Base-by-base conservation (phyloP, 805 yeast genomes). In the Suhomyces pyralidae region DNA sequence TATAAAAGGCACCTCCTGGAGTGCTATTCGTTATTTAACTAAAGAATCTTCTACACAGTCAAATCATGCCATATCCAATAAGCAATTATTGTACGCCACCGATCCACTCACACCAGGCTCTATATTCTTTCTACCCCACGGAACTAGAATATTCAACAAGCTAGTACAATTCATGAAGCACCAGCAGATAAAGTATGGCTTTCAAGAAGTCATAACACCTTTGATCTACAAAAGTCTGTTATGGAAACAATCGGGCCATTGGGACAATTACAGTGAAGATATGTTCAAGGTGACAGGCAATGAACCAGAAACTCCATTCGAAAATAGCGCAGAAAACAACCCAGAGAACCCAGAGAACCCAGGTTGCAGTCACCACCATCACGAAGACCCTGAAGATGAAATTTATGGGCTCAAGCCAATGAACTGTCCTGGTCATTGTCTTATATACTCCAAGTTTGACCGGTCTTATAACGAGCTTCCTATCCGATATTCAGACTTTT, bases 391-490 rank as follows among this genome's bases (percentile, higher is more conserved):
- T 17, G 49, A 46, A 22, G 49, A 46, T 24, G 49, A 46, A 15
- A 24, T 34, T 3, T 93, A 86, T 66, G 96, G 97, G 0, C 73
- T 93, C 42, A 94, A 94, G 63, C 99, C 99, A 7, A 85, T 90
- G 97, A 90, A 90, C 69, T 90, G 97, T 64, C 97, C 97, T 0
- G 96, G 97, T 0, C 99, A 94, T 66, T 94, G 99, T 66, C 63
- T 94, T 44, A 80, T 94, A 19, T 94, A 83, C 69, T 81, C 83
- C 46, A 79, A 85, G 58, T 84, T 84, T 55, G 90, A 88, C 48
- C 81, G 93, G 56, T 87, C 96, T 0, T 87, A 89, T 65, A 82
- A 88, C 45, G 98, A 94, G 58, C 71, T 94, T 49, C 99, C 99
- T 0, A 73, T 93, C 42, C 72, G 97, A 58, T 80, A 81, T 58